Evolutionary conservation across 345 rosid genomes (phyloP).

Genomic region (Mercurialis annua): DNA sequence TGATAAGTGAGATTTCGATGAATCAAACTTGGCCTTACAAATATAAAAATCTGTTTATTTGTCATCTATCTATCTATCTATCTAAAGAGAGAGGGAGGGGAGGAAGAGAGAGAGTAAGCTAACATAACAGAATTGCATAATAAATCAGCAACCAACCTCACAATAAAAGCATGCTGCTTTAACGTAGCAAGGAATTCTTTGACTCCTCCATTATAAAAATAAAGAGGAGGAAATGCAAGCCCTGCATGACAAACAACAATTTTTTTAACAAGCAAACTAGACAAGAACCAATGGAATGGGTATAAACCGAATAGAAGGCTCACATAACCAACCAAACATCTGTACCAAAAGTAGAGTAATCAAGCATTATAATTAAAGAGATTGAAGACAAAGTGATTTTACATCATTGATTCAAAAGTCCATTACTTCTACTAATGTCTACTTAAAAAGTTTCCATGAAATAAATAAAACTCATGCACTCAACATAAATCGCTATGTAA

Average conservation of each 20-base stretch:
- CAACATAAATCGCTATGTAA: not conserved
- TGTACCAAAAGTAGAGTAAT: not conserved
- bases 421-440: not conserved
- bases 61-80: not conserved
- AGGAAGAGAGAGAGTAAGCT: not conserved
- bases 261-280: conserved; percentile 13
- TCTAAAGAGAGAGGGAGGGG: not conserved
- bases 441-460: not conserved
- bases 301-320: not conserved
- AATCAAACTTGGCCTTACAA: not conserved
- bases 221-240: conserved; percentile 86
- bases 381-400: not conserved
- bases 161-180: conserved; percentile 79
- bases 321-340: not conserved
- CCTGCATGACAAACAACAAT: conserved; percentile 56
- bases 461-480: not conserved
- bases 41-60: not conserved
- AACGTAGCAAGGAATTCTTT: conserved; percentile 78
- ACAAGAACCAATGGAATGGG: not conserved
- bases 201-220: conserved; percentile 93
- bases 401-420: not conserved
- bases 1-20: not conserved
- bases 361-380: not conserved
- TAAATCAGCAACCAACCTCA: conserved; percentile 54
- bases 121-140: conserved; percentile 2